A percentile compares a stretch with the other conserved stretches of the same genome.
These are phyloP conservation scores for Xylaria sp. DNA, from an alignment of 2,329 filamentous ascomycete species.

Conservation along the genomic window DNA sequence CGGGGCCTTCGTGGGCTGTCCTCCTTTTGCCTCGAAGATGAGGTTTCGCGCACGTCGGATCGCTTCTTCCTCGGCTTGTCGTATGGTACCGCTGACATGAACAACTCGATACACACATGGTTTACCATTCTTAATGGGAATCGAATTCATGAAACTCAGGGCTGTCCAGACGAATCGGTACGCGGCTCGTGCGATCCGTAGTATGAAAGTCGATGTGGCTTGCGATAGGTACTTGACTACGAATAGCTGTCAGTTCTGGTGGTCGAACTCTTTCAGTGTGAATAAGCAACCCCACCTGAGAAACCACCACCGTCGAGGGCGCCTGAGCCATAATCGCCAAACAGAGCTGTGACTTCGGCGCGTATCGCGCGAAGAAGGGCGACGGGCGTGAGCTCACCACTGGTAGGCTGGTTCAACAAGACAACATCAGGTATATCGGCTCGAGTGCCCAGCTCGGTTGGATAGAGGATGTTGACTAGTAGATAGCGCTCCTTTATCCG, in stretches of 20 bases:
- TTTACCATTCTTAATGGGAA: slow-evolving; percentile 66
- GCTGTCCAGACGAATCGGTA: slow-evolving; percentile 91
- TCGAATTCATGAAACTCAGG: slow-evolving; percentile 75
- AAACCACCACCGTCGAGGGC: slow-evolving; percentile 69
- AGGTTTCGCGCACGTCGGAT: slow-evolving; percentile 76
- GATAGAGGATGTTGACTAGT: slow-evolving; percentile 92
- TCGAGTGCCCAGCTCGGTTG: slow-evolving; percentile 55
- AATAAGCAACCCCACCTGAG: slow-evolving; percentile 61
- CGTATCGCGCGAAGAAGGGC: slow-evolving; percentile 72
- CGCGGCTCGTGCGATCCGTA: slow-evolving; percentile 80
- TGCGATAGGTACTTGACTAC: slow-evolving; percentile 90
- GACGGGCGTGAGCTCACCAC: slow-evolving; percentile 70
- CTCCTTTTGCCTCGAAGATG: slow-evolving; percentile 69
- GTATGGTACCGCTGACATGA: slow-evolving; percentile 89
- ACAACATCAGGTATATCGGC: slow-evolving; percentile 64
- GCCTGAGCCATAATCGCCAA: slow-evolving; percentile 88
- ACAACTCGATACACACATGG: slow-evolving; percentile 84
- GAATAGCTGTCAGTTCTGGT: slow-evolving; percentile 31
- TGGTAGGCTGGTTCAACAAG: slow-evolving; percentile 79
- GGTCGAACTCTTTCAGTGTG: too few relatives aligned
- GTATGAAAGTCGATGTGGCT: slow-evolving; percentile 92
- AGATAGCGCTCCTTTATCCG: slow-evolving; percentile 96
- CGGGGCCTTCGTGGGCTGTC: slow-evolving; percentile 31
- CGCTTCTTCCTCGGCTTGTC: slow-evolving; percentile 88
- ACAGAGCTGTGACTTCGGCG: slow-evolving; percentile 71